These are phyloP conservation scores for Mesembryanthemum crystallinum DNA, from an alignment of 148 eudicot species.

Conservation along the genomic window DNA sequence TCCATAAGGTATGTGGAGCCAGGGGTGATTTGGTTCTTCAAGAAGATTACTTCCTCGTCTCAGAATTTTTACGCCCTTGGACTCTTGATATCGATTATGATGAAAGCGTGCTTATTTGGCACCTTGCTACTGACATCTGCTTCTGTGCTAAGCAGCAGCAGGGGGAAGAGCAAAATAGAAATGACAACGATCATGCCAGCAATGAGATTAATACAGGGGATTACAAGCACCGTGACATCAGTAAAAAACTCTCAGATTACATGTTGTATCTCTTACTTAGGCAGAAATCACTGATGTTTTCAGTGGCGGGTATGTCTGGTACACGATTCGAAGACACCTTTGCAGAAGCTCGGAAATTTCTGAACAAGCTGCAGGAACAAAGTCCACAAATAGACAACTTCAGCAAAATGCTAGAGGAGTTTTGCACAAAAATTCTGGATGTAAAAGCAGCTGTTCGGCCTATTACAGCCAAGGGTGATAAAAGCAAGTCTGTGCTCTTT, in stretches of 20 bases:
- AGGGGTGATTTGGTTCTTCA: conserved; percentile 6
- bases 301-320: conserved; percentile 29
- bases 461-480: conserved; percentile 22
- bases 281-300: conserved; percentile 22
- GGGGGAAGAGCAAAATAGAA: no score
- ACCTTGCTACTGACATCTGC: conserved; percentile 34
- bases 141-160: not conserved
- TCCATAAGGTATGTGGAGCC: conserved; percentile 7
- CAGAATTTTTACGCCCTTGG: conserved; percentile 13
- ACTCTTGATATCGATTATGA: conserved; percentile 19
- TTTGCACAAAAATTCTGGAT: not conserved
- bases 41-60: not conserved
- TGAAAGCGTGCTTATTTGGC: conserved; percentile 24
- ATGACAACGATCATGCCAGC: no score
- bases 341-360: conserved; percentile 14
- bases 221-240: not conserved
- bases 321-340: conserved; percentile 23
- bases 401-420: not conserved
- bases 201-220: no score
- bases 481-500: conserved; percentile 35
- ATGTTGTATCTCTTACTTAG: conserved; percentile 34
- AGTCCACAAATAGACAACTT: no score
- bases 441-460: conserved; percentile 8
- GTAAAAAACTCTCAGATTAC: conserved; percentile 31
- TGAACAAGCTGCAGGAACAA: not conserved